These are phyloP conservation scores for Helichrysum umbraculigerum DNA, from an alignment of 129 eudicot species.

Conservation along the genomic window DNA sequence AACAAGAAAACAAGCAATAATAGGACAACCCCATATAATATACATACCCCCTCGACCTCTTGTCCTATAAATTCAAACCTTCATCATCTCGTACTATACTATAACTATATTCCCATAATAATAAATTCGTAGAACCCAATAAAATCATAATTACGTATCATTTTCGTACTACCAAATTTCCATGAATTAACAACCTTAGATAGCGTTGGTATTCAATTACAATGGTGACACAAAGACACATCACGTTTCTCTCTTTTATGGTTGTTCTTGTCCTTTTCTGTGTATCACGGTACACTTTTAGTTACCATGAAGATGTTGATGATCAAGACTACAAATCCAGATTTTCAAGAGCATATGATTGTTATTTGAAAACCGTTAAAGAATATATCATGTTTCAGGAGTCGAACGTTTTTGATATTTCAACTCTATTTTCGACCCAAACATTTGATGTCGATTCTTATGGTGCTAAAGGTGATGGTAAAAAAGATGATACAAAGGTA, in stretches of 20 bases:
- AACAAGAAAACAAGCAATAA: background rate
- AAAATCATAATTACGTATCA: conserved; percentile 28
- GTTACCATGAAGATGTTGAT: conserved; percentile 24
- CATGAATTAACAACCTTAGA: background rate
- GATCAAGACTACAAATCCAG: conserved; percentile 9
- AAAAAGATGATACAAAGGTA: conserved; percentile 61
- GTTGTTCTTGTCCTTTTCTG: conserved; percentile 17
- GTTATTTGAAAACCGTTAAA: conserved; percentile 14
- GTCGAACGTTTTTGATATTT: background rate
- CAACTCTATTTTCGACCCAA: conserved; percentile 14
- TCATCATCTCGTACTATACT: background rate
- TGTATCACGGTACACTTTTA: conserved; percentile 19
- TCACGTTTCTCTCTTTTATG: background rate
- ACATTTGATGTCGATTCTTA: conserved; percentile 43
- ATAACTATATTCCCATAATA: background rate
- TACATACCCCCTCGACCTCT: background rate
- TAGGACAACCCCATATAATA: background rate
- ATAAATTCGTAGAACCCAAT: too few relatives aligned
- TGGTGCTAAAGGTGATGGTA: conserved; percentile 87
- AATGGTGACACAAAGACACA: conserved; percentile 23
- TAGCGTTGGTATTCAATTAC: background rate
- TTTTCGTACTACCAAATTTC: conserved; percentile 14
- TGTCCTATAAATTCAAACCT: background rate
- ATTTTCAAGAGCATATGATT: background rate
- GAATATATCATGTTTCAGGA: conserved; percentile 15